A percentile compares a stretch with the other conserved stretches of the same genome.
Conservation (phyloP, 2,329 filamentous ascomycete genomes). For the Orbilia javanica region DNA sequence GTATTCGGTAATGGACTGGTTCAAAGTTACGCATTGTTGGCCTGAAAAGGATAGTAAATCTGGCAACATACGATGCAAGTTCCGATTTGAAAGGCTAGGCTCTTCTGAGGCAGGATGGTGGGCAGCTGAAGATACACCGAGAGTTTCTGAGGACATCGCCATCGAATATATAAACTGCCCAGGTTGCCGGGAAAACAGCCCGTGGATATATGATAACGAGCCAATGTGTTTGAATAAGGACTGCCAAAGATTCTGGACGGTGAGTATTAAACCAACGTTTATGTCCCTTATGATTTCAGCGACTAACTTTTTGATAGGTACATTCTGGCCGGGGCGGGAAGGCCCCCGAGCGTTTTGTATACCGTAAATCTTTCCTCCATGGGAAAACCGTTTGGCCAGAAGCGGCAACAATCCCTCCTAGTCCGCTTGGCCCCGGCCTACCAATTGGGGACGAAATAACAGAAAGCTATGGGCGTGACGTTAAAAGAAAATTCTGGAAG, state of each 20-base stretch:
- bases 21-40: slow-evolving; percentile 78
- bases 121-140: slow-evolving; percentile 65
- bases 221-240: slow-evolving; percentile 72
- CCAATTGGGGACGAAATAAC: slow-evolving; percentile 33
- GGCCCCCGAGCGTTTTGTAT: slow-evolving; percentile 29
- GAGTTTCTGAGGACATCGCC: slow-evolving; percentile 64
- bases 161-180: slow-evolving; percentile 64
- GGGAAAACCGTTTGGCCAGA: slow-evolving; percentile 60
- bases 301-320: not conserved
- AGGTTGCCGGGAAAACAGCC: slow-evolving; percentile 65
- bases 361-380: slow-evolving; percentile 61
- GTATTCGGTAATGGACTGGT: slow-evolving; percentile 77
- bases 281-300: not conserved
- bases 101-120: slow-evolving; percentile 72
- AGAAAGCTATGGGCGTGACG: slow-evolving; percentile 53
- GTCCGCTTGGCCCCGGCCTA: slow-evolving; percentile 31
- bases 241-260: slow-evolving; percentile 72
- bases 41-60: slow-evolving; percentile 69
- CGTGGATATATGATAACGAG: slow-evolving; percentile 66
- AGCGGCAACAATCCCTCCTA: slow-evolving; percentile 13
- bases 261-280: slow-evolving; percentile 62
- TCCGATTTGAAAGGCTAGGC: slow-evolving; percentile 76
- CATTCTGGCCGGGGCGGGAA: slow-evolving; percentile 17
- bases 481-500: slow-evolving; percentile 68
- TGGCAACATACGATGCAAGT: slow-evolving; percentile 68